These are phyloP conservation scores for Penicillium malachiteum DNA, from an alignment of 495 filamentous ascomycete species.

Conservation along the genomic window DNA sequence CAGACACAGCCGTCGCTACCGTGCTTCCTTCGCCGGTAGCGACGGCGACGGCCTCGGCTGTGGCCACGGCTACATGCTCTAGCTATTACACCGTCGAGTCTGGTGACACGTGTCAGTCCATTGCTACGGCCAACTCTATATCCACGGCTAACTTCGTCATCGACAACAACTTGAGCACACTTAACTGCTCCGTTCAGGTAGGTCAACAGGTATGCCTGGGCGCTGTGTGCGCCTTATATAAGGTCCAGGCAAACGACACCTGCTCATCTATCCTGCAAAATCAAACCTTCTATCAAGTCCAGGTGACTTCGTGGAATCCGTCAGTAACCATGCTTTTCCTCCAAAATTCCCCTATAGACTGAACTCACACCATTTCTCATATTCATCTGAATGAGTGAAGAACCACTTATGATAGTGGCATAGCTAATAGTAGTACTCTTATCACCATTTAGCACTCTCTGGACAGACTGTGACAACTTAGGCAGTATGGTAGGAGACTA, in stretches of 20 bases:
- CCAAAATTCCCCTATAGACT: too few relatives aligned
- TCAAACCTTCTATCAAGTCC: too few relatives aligned
- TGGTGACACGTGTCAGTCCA: background rate
- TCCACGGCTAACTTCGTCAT: background rate
- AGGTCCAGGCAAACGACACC: background rate
- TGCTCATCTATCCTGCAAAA: background rate
- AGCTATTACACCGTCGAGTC: background rate
- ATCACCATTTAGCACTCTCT: background rate
- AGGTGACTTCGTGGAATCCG: background rate
- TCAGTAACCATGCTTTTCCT: background rate
- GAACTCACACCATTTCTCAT: too few relatives aligned
- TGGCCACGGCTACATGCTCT: too few relatives aligned
- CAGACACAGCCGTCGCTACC: too few relatives aligned
- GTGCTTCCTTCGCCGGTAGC: too few relatives aligned
- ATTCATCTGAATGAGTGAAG: too few relatives aligned
- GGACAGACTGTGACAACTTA: background rate
- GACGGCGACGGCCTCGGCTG: too few relatives aligned
- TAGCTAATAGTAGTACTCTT: too few relatives aligned
- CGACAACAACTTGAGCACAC: background rate
- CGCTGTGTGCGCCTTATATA: background rate
- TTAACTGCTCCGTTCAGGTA: background rate
- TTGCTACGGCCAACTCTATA: background rate
- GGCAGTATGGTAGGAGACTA: background rate
- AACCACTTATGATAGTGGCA: too few relatives aligned
- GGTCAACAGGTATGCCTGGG: background rate